Evolutionary conservation across 1,139 yeast genomes (phyloP).

Genomic region (Geotrichum bryndzae): DNA sequence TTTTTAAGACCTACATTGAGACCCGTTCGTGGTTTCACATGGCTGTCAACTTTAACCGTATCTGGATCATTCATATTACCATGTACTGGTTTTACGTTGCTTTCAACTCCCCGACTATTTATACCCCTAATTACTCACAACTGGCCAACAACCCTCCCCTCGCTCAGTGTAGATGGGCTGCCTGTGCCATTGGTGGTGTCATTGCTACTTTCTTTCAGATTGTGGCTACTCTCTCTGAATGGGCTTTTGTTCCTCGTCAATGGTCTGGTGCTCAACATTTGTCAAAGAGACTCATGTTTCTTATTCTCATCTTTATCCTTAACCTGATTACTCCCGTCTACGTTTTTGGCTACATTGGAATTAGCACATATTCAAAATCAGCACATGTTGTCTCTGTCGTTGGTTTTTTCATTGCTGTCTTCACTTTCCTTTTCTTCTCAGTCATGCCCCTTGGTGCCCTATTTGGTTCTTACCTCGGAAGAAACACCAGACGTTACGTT

Average conservation of each 20-base stretch:
- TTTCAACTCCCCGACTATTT: conserved; percentile 84
- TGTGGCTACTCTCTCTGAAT: conserved; percentile 82
- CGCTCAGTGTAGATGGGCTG: conserved; percentile 86
- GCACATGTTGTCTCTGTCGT: conserved; percentile 82
- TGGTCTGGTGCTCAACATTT: conserved; percentile 99
- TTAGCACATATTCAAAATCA: conserved; percentile 59
- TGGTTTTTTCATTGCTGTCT: conserved; percentile 82
- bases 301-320: conserved; percentile 56
- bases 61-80: conserved; percentile 90
- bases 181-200: conserved; percentile 88
- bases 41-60: conserved; percentile 93
- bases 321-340: conserved; percentile 86
- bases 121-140: conserved; percentile 81
- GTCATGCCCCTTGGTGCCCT: conserved; percentile 96
- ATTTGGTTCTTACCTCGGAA: conserved; percentile 81
- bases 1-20: conserved; percentile 94
- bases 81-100: conserved; percentile 93
- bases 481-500: conserved; percentile 80
- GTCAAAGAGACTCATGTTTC: conserved; percentile 75
- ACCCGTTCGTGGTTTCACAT: conserved; percentile 97
- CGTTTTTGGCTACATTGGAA: conserved; percentile 68
- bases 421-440: conserved; percentile 78
- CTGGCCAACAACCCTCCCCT: conserved; percentile 77
- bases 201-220: conserved; percentile 79
- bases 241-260: conserved; percentile 94